phyloP scores from a whole-genome alignment of 805 yeast species.

The Saccharomyces mikatae region DNA sequence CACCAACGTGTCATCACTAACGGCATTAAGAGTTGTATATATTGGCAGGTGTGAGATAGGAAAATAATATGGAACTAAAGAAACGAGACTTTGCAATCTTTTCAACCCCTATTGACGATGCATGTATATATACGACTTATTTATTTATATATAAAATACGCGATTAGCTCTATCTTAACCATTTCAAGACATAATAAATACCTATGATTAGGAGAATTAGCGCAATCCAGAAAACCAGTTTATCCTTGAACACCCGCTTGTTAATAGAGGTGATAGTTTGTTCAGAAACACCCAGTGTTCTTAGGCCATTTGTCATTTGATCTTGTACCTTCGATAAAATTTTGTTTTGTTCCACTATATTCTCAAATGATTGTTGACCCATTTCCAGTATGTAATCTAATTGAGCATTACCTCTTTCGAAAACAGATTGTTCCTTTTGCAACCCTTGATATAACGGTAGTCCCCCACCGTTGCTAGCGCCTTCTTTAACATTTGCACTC shows the following conservation, averaged over 20 bases:
- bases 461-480: conserved; percentile 5
- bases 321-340: conserved; percentile 52
- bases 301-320: conserved; percentile 57
- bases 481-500: conserved; percentile 14
- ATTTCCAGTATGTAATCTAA: conserved; percentile 84
- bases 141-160: background rate
- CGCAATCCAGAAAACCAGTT: conserved; percentile 76
- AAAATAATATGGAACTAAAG: background rate
- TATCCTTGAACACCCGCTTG: conserved; percentile 76
- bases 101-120: background rate
- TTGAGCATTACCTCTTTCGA: conserved; percentile 67
- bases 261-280: conserved; percentile 76
- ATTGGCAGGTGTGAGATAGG: conserved; percentile 34
- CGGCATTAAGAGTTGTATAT: conserved; percentile 52
- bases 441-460: conserved; percentile 50
- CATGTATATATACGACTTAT: conserved; percentile 1
- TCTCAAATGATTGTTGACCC: conserved; percentile 81
- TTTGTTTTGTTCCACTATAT: conserved; percentile 77
- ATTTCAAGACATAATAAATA: conserved; percentile 58
- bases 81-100: background rate
- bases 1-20: conserved; percentile 61
- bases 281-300: conserved; percentile 78
- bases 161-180: conserved; percentile 40
- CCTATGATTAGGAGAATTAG: conserved; percentile 51
- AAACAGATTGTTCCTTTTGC: conserved; percentile 54